Base-by-base conservation (phyloP, 352 stramenopile species). In the Pythium folliculosum region DNA sequence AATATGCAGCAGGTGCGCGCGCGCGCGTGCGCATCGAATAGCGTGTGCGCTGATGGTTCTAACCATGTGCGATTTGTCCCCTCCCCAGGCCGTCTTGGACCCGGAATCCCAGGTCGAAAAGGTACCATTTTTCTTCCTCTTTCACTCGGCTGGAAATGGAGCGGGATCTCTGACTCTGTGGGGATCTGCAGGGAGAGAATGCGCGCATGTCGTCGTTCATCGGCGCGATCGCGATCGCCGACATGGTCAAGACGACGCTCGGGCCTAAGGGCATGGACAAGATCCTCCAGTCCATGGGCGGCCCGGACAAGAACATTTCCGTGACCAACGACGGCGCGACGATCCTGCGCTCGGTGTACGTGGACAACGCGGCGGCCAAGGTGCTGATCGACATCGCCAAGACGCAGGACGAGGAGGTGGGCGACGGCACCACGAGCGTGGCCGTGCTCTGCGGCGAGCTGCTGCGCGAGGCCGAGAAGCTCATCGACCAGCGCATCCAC, bases 251-350 rank as follows among this genome's bases (percentile, higher is more conserved):
- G 82, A 99, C 98, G 21, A 99, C 98, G 37, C 82, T 99, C 13
- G 98, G 98, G 17, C 98, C 98, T n/a, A 99, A 99, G 78, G 98
- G 98, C 30, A 99, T 99, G 97, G 97, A 99, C 84, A 99, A 99
- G 78, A 99, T 99, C 73, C 81, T 99, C 57, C 97, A 99, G 84
- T 96, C 86, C 13, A 90, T 91, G 79, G 86, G 84, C 55, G 84
- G 87, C 25, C 81, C 78, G 13, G 87, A 94, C 77, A 92, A 93
- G 78, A 89, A 63, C 51, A 96, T 98, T 60, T 97, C 86, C 47
- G 96, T 99, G 21, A 99, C 98, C 21, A 99, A 99, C 82, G 98
- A 99, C 77, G 98, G 97, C 38, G 97, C 98, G 10, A 99, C 98
- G 5, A 99, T 99, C 77, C 79, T 99, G 45, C 94, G 95, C 69